phyloP scores from a whole-genome alignment of 2,329 filamentous ascomycete species.

The Epichloe amarillans region DNA sequence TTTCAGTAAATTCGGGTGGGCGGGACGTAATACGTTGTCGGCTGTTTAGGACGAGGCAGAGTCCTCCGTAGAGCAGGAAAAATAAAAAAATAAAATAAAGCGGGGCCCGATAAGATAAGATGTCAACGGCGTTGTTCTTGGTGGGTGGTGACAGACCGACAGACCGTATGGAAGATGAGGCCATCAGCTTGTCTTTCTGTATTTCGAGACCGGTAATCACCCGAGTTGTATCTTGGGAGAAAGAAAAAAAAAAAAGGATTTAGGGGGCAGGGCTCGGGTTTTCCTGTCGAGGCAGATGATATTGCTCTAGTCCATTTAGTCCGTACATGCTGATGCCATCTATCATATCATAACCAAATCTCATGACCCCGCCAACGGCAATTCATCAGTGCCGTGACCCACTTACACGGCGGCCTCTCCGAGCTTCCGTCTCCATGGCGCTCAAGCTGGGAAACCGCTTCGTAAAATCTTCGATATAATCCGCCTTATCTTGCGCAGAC shows the following conservation, averaged over 20 bases:
- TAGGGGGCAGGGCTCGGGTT: too few relatives aligned
- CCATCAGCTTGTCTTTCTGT: too few relatives aligned
- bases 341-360: neutral
- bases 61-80: neutral
- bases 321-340: slow-evolving; percentile 5
- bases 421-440: slow-evolving; percentile 74
- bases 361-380: neutral
- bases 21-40: neutral
- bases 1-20: neutral
- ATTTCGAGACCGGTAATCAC: neutral
- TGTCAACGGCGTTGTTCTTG: neutral
- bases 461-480: slow-evolving; percentile 59
- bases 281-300: too few relatives aligned
- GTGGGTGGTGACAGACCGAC: neutral
- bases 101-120: slow-evolving; percentile 5
- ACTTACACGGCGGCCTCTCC: slow-evolving; percentile 19
- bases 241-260: neutral
- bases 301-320: neutral
- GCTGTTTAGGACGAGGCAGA: too few relatives aligned
- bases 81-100: slow-evolving; percentile 1
- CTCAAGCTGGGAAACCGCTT: slow-evolving; percentile 78
- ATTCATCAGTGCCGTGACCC: slow-evolving; percentile 19
- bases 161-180: neutral
- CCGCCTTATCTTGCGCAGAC: slow-evolving; percentile 45
- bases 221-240: neutral